phyloP scores from a whole-genome alignment of 129 eudicot species.

The Tanacetum coccineum region DNA sequence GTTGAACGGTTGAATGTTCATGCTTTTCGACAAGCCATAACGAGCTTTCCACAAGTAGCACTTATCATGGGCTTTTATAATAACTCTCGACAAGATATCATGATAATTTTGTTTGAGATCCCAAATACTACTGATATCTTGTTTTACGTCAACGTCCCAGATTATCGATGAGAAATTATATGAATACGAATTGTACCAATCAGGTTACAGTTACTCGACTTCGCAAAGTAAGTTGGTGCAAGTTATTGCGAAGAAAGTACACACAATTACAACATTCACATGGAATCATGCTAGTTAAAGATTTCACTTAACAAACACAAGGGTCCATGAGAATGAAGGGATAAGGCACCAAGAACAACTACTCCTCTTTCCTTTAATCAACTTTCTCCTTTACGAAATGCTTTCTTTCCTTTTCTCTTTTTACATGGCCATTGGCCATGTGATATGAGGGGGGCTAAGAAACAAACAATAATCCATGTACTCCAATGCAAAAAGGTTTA shows the following conservation, averaged over 20 bases:
- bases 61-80: conserved; percentile 1
- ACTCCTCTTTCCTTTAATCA: conserved; percentile 22
- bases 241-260: conserved; percentile 2
- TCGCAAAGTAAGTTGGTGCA: not conserved
- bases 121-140: not conserved
- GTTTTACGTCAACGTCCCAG: not conserved
- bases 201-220: too few relatives aligned
- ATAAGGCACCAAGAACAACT: conserved; percentile 27
- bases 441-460: conserved; percentile 20
- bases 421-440: conserved; percentile 24
- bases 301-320: conserved; percentile 22
- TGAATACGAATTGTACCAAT: not conserved
- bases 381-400: conserved; percentile 20
- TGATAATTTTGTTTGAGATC: conserved; percentile 6
- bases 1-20: too few relatives aligned
- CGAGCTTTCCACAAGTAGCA: conserved; percentile 7
- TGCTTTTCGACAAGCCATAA: not conserved
- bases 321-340: conserved; percentile 32
- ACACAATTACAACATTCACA: not conserved
- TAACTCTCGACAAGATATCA: not conserved
- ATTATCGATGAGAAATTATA: conserved; percentile 1
- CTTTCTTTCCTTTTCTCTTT: conserved; percentile 5
- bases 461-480: conserved; percentile 26
- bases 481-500: conserved; percentile 10
- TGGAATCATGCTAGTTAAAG: not conserved